Evolutionary conservation across 202 grass and related monocot species (phyloP).

Genomic region (Thinopyrum obtusiflorum): DNA sequence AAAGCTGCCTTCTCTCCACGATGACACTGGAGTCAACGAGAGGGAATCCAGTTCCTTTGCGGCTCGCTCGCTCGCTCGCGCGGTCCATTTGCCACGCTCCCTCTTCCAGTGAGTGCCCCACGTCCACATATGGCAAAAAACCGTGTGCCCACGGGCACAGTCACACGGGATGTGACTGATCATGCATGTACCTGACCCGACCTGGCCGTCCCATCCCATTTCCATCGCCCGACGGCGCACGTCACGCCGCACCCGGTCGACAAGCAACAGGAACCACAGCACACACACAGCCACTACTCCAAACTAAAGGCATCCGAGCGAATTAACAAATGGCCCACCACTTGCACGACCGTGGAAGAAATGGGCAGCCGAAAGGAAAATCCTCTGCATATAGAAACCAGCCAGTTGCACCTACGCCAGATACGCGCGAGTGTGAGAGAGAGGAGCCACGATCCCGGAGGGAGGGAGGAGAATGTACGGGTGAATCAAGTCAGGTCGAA

Average conservation of each 20-base stretch:
- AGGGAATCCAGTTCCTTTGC: background rate
- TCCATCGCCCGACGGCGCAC: background rate
- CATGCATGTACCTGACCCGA: background rate
- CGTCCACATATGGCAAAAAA: background rate
- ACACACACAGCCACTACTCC: background rate
- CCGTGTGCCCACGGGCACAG: too few species aligned
- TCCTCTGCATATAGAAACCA: background rate
- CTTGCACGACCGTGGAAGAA: background rate
- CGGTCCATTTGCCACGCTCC: conserved; percentile 7
- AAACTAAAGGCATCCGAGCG: background rate
- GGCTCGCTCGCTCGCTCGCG: background rate
- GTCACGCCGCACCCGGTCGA: conserved; percentile 17
- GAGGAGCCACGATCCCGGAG: background rate
- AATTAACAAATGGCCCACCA: background rate
- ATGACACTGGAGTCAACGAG: background rate
- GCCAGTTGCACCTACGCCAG: background rate
- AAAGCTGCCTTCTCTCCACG: background rate
- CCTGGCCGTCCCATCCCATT: background rate
- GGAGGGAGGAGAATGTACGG: background rate
- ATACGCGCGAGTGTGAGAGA: background rate
- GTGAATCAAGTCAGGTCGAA: background rate
- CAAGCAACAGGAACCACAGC: background rate
- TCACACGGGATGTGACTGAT: background rate
- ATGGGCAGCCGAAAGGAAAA: conserved; percentile 37
- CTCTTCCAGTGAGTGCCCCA: background rate